These are phyloP conservation scores for Candida pseudofarinosa DNA, from an alignment of 805 yeast genomes.

Conservation along the genomic window DNA sequence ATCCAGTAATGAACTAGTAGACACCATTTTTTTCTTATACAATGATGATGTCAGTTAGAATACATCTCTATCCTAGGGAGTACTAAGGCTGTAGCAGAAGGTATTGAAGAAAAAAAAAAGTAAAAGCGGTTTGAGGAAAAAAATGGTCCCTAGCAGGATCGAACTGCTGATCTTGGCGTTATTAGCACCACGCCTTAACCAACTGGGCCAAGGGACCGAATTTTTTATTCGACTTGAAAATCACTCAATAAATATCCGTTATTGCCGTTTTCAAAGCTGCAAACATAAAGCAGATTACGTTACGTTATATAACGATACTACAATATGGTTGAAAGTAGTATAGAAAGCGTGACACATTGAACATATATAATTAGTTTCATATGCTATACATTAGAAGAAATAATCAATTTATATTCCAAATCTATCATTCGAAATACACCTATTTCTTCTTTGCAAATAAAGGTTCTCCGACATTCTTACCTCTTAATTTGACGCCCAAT, in stretches of 20 bases:
- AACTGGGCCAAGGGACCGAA: slow-evolving; percentile 56
- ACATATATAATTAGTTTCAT: neutral
- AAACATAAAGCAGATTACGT: no score
- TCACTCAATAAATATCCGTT: no score
- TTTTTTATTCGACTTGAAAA: no score
- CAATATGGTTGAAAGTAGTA: neutral
- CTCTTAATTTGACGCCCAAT: slow-evolving; percentile 91
- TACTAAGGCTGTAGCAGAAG: no score
- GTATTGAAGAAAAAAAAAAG: no score
- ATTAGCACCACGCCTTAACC: slow-evolving; percentile 53
- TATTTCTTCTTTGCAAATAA: slow-evolving; percentile 55
- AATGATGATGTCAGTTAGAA: no score
- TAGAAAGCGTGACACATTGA: neutral
- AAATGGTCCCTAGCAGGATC: slow-evolving; percentile 82
- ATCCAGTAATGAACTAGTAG: no score
- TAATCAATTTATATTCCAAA: neutral
- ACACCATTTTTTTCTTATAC: no score
- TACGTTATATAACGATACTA: no score
- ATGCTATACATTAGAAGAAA: neutral
- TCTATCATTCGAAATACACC: neutral
- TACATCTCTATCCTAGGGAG: no score
- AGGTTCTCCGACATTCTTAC: slow-evolving; percentile 92
- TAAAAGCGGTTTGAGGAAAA: no score
- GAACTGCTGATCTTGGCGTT: slow-evolving; percentile 75
- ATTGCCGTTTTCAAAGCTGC: no score